Base-by-base conservation (phyloP, 768 basidiomycete genomes). In the Boletus rubroflammeus region DNA sequence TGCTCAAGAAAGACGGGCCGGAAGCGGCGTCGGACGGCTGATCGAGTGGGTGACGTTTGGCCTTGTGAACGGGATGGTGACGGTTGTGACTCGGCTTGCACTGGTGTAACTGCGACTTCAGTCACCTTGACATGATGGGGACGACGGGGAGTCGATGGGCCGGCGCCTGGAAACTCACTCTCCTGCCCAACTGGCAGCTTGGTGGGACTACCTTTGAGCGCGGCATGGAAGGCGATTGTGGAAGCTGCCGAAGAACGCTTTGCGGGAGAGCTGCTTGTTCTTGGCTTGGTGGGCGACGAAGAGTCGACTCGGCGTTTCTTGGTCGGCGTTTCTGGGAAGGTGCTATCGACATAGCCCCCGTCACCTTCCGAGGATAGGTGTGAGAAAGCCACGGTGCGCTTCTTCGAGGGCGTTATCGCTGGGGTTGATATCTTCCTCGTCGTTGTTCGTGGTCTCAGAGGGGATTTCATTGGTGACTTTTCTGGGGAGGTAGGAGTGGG, bases 1-100 rank as follows among this genome's bases (percentile, higher is more conserved):
- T 76, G 74, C 56, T 80, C 79, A 3, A 74, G 67, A 64, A 80
- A 81, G 14, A 81, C 71, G 8, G 80, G 75, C 10, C 77, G 71
- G 59, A 79, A 81, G 8, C 79, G 76, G 6, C 74, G 72, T 29
- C 66, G 67, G n/a, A 62, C 51, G 19, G 21, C 32, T 6, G 32
- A 61, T 9, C 56, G 62, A 8, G 49, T 43, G 28, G 57, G 64
- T 1, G 54, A 50, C 0, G n/a, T 3, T 21, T 61, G 48, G 10
- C 29, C 45, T 63, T 63, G 58, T 5, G 58, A 57, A 35, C 41
- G 64, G 2, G 52, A 39, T 57, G 69, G 31, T 43, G 65, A 50
- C 59, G 62, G 34, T 28, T 69, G 72, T 23, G 67, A 53, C 19
- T 66, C 59, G 26, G 61, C 53, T 21, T 60, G 57, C n/a, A 48